Base-by-base conservation (phyloP, 2,329 filamentous ascomycete species). In the Epichloe uncinata region DNA sequence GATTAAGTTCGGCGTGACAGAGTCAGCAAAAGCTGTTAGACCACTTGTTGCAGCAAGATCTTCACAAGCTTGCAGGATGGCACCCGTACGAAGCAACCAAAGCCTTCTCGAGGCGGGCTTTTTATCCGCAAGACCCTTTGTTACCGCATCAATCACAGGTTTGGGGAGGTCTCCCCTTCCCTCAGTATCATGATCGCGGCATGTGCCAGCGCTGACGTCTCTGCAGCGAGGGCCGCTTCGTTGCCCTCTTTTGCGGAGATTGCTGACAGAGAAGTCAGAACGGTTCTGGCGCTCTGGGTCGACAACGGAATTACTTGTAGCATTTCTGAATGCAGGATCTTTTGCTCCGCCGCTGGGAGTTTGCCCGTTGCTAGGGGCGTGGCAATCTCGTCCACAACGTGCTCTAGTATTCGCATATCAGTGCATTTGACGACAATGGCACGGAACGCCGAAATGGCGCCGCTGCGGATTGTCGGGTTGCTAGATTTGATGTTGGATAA, bases 401-500 rank as follows among this genome's bases (percentile, higher is more conserved):
- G 83, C 36, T 79, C 74, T 41, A 95, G 68, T 4, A 74, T 66
- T 3, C 71, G 64, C 5, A 73, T 66, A 54, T 87, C 77, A 45
- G 69, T 63, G 56, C 80, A 85, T 56, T 77, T 75, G 41, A 69
- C 65, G 33, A 87, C 77, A n/a, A 90, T 72, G 9, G 78, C 76
- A 55, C 77, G 75, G 63, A 97, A 95, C 7, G 85, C 85, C 37
- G 76, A 73, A 20, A 90, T 69, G 8, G 87, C 85, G 22, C 88
- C 89, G 54, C 78, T 78, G 50, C 91, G 82, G 54, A 96, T 87
- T 2, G 68, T 67, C 13, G 79, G 71, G 63, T 95, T 97, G 60
- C 85, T 90, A 1, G 93, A 97, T 66, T 95, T 96, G 65, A 90
- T 74, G 62, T 89, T 95, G 40, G 88, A 82, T n/a, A 97, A 69